Base-by-base conservation (phyloP, 768 basidiomycete species). In the Hemileccinum rubropunctum region DNA sequence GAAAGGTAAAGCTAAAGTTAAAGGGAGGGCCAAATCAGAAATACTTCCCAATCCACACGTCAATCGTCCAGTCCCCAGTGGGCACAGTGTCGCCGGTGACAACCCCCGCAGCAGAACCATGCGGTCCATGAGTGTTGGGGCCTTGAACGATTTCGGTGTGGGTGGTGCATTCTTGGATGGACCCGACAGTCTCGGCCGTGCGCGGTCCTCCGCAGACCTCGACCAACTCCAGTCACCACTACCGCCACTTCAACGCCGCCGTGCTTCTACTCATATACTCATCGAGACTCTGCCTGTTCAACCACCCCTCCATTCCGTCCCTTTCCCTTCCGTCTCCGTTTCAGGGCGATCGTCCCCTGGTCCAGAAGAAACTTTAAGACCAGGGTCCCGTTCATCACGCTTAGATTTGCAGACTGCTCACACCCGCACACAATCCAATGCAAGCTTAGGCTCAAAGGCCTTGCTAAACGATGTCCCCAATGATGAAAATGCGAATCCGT, bases 101-200 rank as follows among this genome's bases (percentile, higher is more conserved):
- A 58, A 66, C 26, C 48, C 67, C 13, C 67, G 70, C 15, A 65
- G 72, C 48, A 72, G 77, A 38, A 74, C 73, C 20, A 69, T 79
- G 15, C 76, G 86, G 48, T 81, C 88, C 17, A 75, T 82, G 72
- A 91, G 88, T 60, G 71, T 84, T 48, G 85, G 86, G 3, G 73
- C 81, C 48, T 62, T 84, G 42, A 83, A 83, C 34, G 73, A 78
- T 42, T 74, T 78, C 44, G 77, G 77, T 13, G 64, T 58, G 27
- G 79, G 76, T 28, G 76, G 72, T 30, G 77, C 71, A 12, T 76
- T 78, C 51, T 53, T 78, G 42, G 78, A 79, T 45, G 52, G 54
- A 12, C 50, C 50, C 32, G 64, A 69, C 43, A 64, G 62, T 36
- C 60, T 65, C 6, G 58, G 60, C n/a, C 79, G 83, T 45, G 74